Conservation (phyloP, 2,329 filamentous ascomycete species). For the Pseudogymnoascus sp. region DNA sequence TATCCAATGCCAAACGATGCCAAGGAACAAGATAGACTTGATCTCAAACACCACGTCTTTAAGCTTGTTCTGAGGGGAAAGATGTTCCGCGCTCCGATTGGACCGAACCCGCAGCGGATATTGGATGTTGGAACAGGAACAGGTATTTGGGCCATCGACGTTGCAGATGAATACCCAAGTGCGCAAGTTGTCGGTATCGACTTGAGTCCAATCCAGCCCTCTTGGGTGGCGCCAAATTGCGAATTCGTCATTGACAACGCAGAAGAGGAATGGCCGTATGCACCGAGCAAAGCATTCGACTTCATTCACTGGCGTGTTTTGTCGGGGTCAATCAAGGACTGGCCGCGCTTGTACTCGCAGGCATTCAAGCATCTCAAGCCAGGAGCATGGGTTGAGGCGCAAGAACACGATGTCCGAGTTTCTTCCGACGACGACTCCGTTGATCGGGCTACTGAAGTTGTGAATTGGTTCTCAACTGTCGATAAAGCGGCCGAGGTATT, state of each 20-base stretch:
- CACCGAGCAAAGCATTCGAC: conserved; percentile 31
- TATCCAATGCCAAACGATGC: conserved; percentile 22
- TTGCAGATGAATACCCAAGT: conserved; percentile 19
- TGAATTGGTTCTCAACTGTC: conserved; percentile 15
- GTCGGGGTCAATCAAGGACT: conserved; percentile 11
- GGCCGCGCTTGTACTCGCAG: conserved; percentile 17
- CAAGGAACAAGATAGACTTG: conserved; percentile 24
- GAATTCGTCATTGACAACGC: conserved; percentile 29
- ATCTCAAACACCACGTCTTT: conserved; percentile 23
- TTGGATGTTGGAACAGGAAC: conserved; percentile 31
- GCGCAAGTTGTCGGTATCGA: conserved; percentile 22
- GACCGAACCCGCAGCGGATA: conserved; percentile 19
- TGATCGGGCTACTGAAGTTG: conserved; percentile 11
- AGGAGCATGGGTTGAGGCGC: conserved; percentile 17
- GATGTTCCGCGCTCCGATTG: conserved; percentile 22
- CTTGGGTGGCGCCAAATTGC: conserved; percentile 23
- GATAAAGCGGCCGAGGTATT: conserved; percentile 13
- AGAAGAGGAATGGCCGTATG: conserved; percentile 25
- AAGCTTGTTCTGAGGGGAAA: conserved; percentile 20
- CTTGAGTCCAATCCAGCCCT: conserved; percentile 21
- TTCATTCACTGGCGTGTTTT: conserved; percentile 28
- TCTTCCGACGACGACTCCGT: conserved; percentile 21
- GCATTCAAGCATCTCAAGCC: conserved; percentile 16
- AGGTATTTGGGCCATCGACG: conserved; percentile 33
- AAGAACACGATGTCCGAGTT: conserved; percentile 17